These are phyloP conservation scores for Polytolypa hystricis DNA, from an alignment of 2,329 filamentous ascomycete species.

Conservation along the genomic window DNA sequence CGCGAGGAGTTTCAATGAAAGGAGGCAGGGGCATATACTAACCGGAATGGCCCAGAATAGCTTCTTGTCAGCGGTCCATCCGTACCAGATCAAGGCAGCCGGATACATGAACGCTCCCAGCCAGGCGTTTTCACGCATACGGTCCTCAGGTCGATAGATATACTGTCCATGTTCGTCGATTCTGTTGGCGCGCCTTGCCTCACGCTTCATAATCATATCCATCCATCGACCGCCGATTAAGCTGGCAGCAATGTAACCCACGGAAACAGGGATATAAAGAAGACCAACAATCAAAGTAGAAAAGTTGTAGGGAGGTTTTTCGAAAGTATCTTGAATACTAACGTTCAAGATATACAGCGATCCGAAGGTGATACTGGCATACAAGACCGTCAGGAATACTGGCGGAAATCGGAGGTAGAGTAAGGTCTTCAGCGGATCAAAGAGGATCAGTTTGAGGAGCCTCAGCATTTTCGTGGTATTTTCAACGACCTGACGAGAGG, in stretches of 20 bases:
- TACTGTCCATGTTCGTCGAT: slow-evolving; percentile 57
- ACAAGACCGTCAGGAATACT: slow-evolving; percentile 61
- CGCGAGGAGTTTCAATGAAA: background rate
- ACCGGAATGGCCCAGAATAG: slow-evolving; percentile 52
- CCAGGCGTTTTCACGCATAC: slow-evolving; percentile 75
- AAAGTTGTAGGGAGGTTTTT: slow-evolving; percentile 55
- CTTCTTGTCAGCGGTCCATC: slow-evolving; percentile 58
- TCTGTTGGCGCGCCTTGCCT: slow-evolving; percentile 58
- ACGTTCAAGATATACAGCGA: slow-evolving; percentile 69
- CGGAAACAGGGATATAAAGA: slow-evolving; percentile 62
- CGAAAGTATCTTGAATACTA: slow-evolving; percentile 61
- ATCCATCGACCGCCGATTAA: slow-evolving; percentile 66
- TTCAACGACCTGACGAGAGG: slow-evolving; percentile 52
- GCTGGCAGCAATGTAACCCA: slow-evolving; percentile 61
- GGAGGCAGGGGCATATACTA: slow-evolving; percentile 14
- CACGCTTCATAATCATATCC: slow-evolving; percentile 67
- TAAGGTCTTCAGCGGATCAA: slow-evolving; percentile 63
- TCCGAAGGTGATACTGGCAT: slow-evolving; percentile 64
- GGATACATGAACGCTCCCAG: slow-evolving; percentile 62
- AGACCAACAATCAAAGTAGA: slow-evolving; percentile 58
- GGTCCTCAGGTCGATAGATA: slow-evolving; percentile 63
- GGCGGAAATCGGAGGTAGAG: slow-evolving; percentile 63
- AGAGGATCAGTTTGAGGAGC: slow-evolving; percentile 48
- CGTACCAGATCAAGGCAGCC: slow-evolving; percentile 60
- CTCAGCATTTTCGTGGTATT: slow-evolving; percentile 43